phyloP scores from a whole-genome alignment of 1,284 basidiomycete species.

The Apiotrichum montevideense region DNA sequence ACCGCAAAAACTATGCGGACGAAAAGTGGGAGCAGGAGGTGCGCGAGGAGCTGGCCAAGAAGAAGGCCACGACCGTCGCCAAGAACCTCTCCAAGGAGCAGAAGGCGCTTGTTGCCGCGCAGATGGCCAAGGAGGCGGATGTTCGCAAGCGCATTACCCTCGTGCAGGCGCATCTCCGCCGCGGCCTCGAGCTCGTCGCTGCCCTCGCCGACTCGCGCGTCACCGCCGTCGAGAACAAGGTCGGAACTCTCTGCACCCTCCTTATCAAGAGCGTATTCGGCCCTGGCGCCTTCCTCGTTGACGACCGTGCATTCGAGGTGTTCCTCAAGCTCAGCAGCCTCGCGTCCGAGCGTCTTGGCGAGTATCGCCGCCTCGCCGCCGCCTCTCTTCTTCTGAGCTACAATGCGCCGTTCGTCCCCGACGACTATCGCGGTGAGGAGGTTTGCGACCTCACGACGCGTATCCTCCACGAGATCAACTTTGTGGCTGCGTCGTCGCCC shows the following conservation, averaged over 20 bases:
- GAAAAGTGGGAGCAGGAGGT: slow-evolving; percentile 90
- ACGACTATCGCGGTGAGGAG: slow-evolving; percentile 62
- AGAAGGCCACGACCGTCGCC: slow-evolving; percentile 53
- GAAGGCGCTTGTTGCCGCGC: slow-evolving; percentile 67
- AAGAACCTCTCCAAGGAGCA: slow-evolving; percentile 71
- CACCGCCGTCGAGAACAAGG: slow-evolving; percentile 55
- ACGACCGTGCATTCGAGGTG: slow-evolving; percentile 60
- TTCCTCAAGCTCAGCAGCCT: slow-evolving; percentile 53
- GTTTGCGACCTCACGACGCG: slow-evolving; percentile 66
- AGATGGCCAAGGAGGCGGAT: slow-evolving; percentile 68
- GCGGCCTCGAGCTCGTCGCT: slow-evolving; percentile 63
- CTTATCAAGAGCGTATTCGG: slow-evolving; percentile 62
- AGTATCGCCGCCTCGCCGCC: slow-evolving; percentile 64
- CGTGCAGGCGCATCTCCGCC: slow-evolving; percentile 56
- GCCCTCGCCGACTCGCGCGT: slow-evolving; percentile 60
- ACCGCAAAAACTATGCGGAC: slow-evolving; percentile 79
- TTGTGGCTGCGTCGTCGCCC: slow-evolving; percentile 70
- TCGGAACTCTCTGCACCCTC: slow-evolving; percentile 57
- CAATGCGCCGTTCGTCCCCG: slow-evolving; percentile 61
- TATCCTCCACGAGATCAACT: slow-evolving; percentile 78
- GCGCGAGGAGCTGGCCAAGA: slow-evolving; percentile 71
- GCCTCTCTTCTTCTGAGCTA: slow-evolving; percentile 71
- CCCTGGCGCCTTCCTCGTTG: slow-evolving; percentile 58
- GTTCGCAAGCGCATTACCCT: slow-evolving; percentile 58
- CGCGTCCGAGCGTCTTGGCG: slow-evolving; percentile 62